phyloP scores from a whole-genome alignment of 139 green algal genomes.

The Volvox reticuliferus region DNA sequence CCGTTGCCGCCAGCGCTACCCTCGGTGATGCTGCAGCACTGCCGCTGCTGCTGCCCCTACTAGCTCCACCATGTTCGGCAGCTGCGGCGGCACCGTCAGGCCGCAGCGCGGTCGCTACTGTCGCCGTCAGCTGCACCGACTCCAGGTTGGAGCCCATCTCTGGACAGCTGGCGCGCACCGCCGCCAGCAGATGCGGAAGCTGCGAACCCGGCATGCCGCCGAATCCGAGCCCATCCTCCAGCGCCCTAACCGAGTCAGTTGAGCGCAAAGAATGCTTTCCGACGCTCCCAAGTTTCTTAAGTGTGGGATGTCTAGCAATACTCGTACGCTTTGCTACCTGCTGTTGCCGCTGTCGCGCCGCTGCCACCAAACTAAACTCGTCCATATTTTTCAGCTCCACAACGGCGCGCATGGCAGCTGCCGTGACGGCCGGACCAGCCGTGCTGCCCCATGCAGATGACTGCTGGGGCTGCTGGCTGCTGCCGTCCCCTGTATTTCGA shows the following conservation, averaged over 20 bases:
- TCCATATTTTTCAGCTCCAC: slow-evolving; percentile 6
- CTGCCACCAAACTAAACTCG: slow-evolving; percentile 42
- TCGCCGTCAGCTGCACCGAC: neutral
- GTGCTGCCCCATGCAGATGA: no score
- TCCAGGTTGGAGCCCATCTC: neutral
- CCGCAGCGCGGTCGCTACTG: neutral
- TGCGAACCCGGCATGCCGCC: neutral
- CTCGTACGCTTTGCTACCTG: neutral
- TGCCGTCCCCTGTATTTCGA: no score
- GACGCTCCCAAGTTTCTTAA: neutral
- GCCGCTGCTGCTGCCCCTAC: neutral
- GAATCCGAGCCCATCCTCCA: no score
- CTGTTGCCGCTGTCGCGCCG: slow-evolving; percentile 35
- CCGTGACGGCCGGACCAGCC: neutral
- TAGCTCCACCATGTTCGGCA: no score
- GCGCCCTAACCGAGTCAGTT: neutral
- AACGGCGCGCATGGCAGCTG: neutral
- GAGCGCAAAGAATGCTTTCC: no score
- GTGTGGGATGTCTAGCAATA: neutral
- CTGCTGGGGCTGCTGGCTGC: no score
- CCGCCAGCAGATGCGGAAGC: neutral
- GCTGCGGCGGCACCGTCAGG: neutral
- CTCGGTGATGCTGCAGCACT: neutral
- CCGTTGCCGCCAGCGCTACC: neutral
- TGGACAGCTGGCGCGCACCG: neutral